Conservation (phyloP, 306 rosid genomes). For the Malus sieversii region DNA sequence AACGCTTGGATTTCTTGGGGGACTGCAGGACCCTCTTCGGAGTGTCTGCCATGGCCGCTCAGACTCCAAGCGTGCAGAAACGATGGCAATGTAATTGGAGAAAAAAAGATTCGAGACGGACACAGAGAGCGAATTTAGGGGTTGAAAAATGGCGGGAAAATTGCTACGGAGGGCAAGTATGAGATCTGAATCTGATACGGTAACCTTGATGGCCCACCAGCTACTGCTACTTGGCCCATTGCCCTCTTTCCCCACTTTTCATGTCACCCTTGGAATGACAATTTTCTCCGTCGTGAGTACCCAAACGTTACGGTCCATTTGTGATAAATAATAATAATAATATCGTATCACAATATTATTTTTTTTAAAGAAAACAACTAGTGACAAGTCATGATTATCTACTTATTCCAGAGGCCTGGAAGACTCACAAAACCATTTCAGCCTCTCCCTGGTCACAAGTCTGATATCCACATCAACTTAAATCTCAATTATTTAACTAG, state of each 20-base stretch:
- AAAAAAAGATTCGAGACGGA: background rate
- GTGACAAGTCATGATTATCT: accelerated
- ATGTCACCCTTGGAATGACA: too few species aligned
- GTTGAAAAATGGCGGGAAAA: background rate
- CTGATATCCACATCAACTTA: too few species aligned
- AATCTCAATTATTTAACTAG: too few species aligned
- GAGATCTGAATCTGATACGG: background rate
- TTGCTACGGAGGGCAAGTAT: background rate
- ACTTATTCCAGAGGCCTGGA: accelerated
- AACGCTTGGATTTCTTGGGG: constrained; percentile 30
- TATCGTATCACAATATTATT: too few species aligned
- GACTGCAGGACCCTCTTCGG: constrained; percentile 35
- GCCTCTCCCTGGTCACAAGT: accelerated
- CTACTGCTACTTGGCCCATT: background rate
- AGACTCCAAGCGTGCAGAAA: background rate
- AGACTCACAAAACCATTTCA: too few species aligned
- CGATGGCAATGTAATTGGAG: background rate
- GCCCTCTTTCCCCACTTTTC: too few species aligned
- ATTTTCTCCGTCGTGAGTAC: too few species aligned
- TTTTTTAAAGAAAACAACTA: too few species aligned
- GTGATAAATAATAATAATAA: too few species aligned
- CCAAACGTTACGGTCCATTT: too few species aligned
- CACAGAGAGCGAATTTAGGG: too few species aligned
- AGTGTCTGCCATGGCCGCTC: constrained; percentile 54
- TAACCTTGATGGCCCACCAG: background rate